Base-by-base conservation (phyloP, 345 rosid species). In the Anacardium occidentale region DNA sequence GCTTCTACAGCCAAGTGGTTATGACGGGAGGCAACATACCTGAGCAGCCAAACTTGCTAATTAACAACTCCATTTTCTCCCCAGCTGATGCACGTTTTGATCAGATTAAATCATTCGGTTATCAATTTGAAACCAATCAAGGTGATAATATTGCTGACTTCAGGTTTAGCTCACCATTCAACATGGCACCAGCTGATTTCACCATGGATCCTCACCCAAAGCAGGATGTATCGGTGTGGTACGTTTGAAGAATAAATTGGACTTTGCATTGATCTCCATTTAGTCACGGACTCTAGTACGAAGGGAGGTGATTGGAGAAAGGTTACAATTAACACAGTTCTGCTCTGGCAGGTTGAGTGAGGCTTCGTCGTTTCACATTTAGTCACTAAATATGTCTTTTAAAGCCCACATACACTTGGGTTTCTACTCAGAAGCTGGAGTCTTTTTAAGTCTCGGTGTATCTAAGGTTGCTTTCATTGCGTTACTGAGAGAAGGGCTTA, bases 201-300 rank as follows among this genome's bases (percentile, higher is more conserved):
- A 3, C 73, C 26, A 25, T 81, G 75, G 81, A 76, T 59, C 51
- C 72, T 29, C 44, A 60, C 40, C 64, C 68, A 25, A 82, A 82
- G 77, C 85, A 82, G 66, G 81, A 82, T 62, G 53, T 12, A 7
- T 77, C 83, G 57, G 9, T 77, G 48, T 79, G 85, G 85, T 79
- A 57, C 59, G n/a, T 66, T 50, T 76, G 64, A 74, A 37, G 40
- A 55, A 69, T 42, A 55, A 59, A 67, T 50, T 58, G 4, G 45
- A 50, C 40, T 18, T n/a, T 20, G 40, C 34, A 26, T 44, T 13
- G 54, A 13, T 8, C 12, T 22, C 51, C 45, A 15, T 3, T 34
- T 18, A 32, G 9, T 56, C 13, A 5, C 50, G 14, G 26, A 34
- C 60, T 7, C 21, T 24, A 18, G 5, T 2, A 37, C 40, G 29